A percentile compares a stretch with the other conserved stretches of the same genome.
Conservation (phyloP, 441 rosid species). For the Adansonia grandidieri region DNA sequence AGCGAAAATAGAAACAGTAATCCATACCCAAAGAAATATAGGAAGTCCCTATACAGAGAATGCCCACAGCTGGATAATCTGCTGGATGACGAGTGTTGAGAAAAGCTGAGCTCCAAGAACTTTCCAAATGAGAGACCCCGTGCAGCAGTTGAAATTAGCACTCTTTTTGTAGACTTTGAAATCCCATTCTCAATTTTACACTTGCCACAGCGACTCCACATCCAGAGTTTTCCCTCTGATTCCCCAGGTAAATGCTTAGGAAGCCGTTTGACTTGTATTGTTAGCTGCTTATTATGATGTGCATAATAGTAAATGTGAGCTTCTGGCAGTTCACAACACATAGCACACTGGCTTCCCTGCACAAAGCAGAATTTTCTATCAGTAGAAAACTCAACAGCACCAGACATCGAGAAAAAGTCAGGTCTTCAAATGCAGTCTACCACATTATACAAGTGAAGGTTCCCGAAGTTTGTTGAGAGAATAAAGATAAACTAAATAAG, state of each 20-base stretch:
- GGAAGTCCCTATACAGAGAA: slow-evolving; percentile 72
- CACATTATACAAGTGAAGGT: not conserved
- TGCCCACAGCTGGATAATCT: slow-evolving; percentile 78
- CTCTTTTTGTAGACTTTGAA: slow-evolving; percentile 74
- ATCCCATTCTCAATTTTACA: slow-evolving; percentile 60
- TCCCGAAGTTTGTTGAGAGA: not conserved
- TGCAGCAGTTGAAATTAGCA: slow-evolving; percentile 75
- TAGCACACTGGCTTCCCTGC: slow-evolving; percentile 70
- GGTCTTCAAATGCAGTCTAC: slow-evolving; percentile 17
- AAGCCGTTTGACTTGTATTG: slow-evolving; percentile 69
- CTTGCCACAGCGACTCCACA: slow-evolving; percentile 94
- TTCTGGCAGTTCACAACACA: slow-evolving; percentile 75
- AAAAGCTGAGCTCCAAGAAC: slow-evolving; percentile 93
- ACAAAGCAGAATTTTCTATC: slow-evolving; percentile 35
- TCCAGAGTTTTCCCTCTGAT: slow-evolving; percentile 87
- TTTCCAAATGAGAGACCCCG: slow-evolving; percentile 87
- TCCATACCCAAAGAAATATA: slow-evolving; percentile 94
- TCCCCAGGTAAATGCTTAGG: slow-evolving; percentile 68
- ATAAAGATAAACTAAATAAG: slow-evolving; percentile 8
- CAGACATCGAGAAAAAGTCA: slow-evolving; percentile 8
- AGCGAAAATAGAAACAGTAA: slow-evolving; percentile 18
- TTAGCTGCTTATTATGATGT: slow-evolving; percentile 79
- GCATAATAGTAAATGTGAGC: slow-evolving; percentile 86
- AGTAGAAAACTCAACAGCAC: slow-evolving; percentile 29
- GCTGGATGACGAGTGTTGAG: slow-evolving; percentile 48